Evolutionary conservation across 31 red algal genomes (phyloP).

Genomic region (Endocladia muricata): DNA sequence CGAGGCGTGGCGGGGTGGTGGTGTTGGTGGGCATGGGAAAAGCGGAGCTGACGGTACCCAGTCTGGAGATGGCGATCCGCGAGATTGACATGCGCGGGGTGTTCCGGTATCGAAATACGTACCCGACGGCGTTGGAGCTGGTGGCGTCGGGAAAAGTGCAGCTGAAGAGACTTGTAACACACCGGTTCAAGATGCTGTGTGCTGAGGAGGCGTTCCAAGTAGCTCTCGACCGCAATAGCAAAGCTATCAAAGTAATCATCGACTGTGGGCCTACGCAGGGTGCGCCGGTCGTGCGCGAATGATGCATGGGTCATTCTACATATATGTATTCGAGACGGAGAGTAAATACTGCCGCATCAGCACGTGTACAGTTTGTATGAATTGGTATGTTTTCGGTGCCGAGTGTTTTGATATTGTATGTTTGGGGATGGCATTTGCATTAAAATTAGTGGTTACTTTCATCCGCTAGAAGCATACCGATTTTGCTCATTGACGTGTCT

Average conservation of each 20-base stretch:
- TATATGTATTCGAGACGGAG: no score
- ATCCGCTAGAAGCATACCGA: no score
- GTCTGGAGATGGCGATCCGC: slow-evolving; percentile 62
- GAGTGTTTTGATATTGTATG: no score
- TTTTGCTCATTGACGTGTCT: no score
- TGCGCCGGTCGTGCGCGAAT: no score
- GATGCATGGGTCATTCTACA: no score
- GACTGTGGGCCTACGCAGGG: no score
- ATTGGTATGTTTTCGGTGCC: no score
- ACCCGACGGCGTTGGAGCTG: slow-evolving; percentile 57
- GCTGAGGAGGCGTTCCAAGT: slow-evolving; percentile 68
- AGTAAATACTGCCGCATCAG: no score
- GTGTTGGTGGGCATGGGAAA: slow-evolving; percentile 79
- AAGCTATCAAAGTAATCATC: slow-evolving; percentile 84
- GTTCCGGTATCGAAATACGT: slow-evolving; percentile 86
- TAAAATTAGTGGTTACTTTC: no score
- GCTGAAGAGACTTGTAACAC: slow-evolving; percentile 70
- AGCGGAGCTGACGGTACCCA: slow-evolving; percentile 50
- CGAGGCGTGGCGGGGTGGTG: slow-evolving; percentile 62
- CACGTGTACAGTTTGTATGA: no score
- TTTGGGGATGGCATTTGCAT: no score
- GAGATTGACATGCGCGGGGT: slow-evolving; percentile 85
- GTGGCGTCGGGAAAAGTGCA: slow-evolving; percentile 53
- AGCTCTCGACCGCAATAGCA: slow-evolving; percentile 35
- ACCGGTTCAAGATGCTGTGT: slow-evolving; percentile 76